Evolutionary conservation across 1,139 yeast genomes (phyloP), one percentile per base, ranked within the genome.

Genomic region (Diutina ranongensis): DNA sequence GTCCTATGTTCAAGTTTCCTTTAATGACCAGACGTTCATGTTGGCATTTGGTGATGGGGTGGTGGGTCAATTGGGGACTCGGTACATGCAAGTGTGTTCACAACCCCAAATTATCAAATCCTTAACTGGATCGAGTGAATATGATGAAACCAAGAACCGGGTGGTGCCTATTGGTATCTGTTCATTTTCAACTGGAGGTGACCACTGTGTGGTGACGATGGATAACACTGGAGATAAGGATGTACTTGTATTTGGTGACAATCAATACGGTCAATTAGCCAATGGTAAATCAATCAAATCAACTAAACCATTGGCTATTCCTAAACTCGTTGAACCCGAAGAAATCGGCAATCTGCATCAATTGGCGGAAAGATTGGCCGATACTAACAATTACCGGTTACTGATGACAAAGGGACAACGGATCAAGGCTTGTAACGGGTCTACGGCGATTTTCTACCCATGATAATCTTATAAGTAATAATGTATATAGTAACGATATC

Each of bases 41-140:
- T 66, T 81, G 53, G 71, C 87, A 4, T 81, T 88, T 64, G 98
- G 98, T 21, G 79, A 80, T 55, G 96, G 97, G 3, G 62, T 83
- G 46, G 74, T 75, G 54, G 98, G 97, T n/a, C 95, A 87, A 62
- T 68, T 88, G 48, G 98, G 97, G 16, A 88, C 86, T 21, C 68
- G 80, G 47, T 88, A 72, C 59, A 65, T 82, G 45, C 96, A 88
- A 58, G 81, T 86, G 15, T 83, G 81, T 55, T 66, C 77, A 18
- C 72, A 71, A 44, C 96, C 97, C 7, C 68, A 74, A 19, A 71
- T 73, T 40, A 61, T 89, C 49, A 78, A 77, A 58, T 64, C 73
- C 3, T 59, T 83, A 44, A 57, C 65, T 25, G 66, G 71, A 15
- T 61, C 74, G 50, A 55, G 55, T 19, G 80, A 75, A 51, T 74